Conservation (phyloP, 768 basidiomycete species). For the Phlebiopsis flavidoalba region DNA sequence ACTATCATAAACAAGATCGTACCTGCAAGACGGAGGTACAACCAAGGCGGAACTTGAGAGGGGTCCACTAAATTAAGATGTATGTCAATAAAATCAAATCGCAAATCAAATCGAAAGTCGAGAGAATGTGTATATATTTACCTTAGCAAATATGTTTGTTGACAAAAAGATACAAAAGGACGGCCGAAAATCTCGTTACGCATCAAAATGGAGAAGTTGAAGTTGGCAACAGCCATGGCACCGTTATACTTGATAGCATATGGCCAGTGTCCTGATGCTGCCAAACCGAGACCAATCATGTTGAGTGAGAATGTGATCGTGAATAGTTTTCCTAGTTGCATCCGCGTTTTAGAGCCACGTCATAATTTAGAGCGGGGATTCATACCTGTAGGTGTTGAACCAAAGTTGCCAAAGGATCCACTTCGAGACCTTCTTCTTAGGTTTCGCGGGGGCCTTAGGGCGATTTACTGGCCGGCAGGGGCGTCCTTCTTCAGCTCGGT, state of each 20-base stretch:
- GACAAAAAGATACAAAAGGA: constrained; percentile 60
- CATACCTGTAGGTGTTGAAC: constrained; percentile 75
- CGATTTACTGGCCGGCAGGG: constrained; percentile 26
- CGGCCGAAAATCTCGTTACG: constrained; percentile 82
- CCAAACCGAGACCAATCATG: constrained; percentile 50
- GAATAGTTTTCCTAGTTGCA: constrained; percentile 62
- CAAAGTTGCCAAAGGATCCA: constrained; percentile 62
- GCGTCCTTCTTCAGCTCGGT: constrained; percentile 28
- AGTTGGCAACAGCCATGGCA: constrained; percentile 70
- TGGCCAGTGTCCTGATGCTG: constrained; percentile 58
- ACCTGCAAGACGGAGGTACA: constrained; percentile 71
- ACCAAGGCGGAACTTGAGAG: constrained; percentile 63
- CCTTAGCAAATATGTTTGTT: constrained; percentile 79
- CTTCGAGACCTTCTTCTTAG: constrained; percentile 53
- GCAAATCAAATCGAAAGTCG: not conserved
- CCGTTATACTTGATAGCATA: constrained; percentile 65
- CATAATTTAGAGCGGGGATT: not conserved
- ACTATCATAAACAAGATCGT: not conserved
- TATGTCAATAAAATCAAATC: not conserved
- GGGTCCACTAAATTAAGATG: constrained; percentile 50
- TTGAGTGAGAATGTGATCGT: constrained; percentile 57
- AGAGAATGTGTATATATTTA: constrained; percentile 17
- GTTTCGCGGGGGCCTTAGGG: constrained; percentile 33
- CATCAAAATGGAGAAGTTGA: constrained; percentile 68
- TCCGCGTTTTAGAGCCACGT: not conserved